A percentile compares a stretch with the other conserved stretches of the same genome.
phyloP scores from a whole-genome alignment of 2,329 filamentous ascomycete genomes.

The Ambrosiella cleistominuta region DNA sequence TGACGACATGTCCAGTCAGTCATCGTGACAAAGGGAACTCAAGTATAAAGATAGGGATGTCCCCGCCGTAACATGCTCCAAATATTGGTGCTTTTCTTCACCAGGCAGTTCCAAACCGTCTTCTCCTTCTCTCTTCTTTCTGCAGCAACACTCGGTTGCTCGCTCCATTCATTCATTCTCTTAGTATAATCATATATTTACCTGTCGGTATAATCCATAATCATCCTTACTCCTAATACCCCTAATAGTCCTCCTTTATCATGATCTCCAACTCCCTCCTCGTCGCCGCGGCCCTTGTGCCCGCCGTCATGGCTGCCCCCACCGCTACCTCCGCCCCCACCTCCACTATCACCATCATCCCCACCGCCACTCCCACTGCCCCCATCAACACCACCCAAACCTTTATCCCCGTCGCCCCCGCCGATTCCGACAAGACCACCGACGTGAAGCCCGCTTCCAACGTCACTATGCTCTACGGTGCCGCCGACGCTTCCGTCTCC shows the following conservation, averaged over 20 bases:
- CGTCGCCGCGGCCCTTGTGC: background rate
- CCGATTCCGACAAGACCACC: conserved; percentile 12
- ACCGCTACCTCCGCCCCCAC: background rate
- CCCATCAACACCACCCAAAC: conserved; percentile 4
- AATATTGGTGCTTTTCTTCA: background rate
- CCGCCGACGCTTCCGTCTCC: conserved; percentile 12
- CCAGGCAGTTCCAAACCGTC: background rate
- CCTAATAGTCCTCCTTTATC: background rate
- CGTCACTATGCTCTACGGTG: conserved; percentile 12
- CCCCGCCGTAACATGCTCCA: background rate
- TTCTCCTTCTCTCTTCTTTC: background rate
- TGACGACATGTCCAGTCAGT: background rate
- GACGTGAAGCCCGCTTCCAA: conserved; percentile 2
- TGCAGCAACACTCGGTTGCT: background rate
- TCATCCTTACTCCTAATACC: background rate
- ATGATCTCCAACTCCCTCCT: background rate
- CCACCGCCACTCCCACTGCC: background rate
- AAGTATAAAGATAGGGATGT: background rate
- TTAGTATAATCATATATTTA: background rate
- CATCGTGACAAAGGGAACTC: background rate
- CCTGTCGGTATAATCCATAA: background rate
- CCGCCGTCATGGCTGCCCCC: background rate
- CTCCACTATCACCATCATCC: background rate
- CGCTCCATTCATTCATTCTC: background rate
- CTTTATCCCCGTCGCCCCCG: conserved; percentile 9